Evolutionary conservation across 2,329 filamentous ascomycete species (phyloP).

Genomic region (Colletotrichum abscissum): DNA sequence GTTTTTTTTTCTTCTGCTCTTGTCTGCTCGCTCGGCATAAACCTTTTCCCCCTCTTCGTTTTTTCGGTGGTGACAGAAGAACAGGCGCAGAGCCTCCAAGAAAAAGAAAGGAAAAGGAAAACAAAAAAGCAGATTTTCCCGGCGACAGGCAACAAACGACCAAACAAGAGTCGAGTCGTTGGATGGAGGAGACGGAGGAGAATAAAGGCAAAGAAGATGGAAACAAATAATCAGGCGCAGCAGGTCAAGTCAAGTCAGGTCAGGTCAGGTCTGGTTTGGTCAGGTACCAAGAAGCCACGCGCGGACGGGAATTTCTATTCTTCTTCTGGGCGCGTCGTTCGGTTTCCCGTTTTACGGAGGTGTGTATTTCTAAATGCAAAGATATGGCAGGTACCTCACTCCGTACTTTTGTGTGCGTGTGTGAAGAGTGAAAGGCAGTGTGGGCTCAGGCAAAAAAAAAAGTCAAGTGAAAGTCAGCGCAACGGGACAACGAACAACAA

Average conservation of each 20-base stretch:
- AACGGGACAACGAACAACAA: constrained; percentile 16
- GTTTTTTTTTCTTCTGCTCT: constrained; percentile 8
- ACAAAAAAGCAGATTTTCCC: constrained; percentile 5
- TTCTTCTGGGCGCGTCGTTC: constrained; percentile 19
- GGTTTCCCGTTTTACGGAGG: constrained; percentile 6
- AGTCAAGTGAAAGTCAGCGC: constrained; percentile 5
- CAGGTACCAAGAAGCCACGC: constrained; percentile 26
- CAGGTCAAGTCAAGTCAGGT: not conserved
- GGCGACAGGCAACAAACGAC: not conserved
- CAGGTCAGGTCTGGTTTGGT: not conserved
- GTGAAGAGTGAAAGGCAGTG: not conserved
- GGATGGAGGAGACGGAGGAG: not conserved
- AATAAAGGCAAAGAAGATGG: not conserved
- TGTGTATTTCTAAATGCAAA: not conserved
- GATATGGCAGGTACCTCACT: not conserved
- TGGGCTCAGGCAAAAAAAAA: constrained; percentile 16
- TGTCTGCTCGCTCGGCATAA: constrained; percentile 1
- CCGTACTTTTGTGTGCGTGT: not conserved
- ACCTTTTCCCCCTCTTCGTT: constrained; percentile 15
- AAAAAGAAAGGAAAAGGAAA: not conserved
- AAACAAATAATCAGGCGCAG: constrained; percentile 3
- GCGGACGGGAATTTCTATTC: constrained; percentile 15
- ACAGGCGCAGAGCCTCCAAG: constrained; percentile 30
- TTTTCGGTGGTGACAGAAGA: constrained; percentile 29
- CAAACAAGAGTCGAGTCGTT: not conserved